Evolutionary conservation across 371 early-diverging fungal genomes (phyloP).

Genomic region (Smittium culicis): DNA sequence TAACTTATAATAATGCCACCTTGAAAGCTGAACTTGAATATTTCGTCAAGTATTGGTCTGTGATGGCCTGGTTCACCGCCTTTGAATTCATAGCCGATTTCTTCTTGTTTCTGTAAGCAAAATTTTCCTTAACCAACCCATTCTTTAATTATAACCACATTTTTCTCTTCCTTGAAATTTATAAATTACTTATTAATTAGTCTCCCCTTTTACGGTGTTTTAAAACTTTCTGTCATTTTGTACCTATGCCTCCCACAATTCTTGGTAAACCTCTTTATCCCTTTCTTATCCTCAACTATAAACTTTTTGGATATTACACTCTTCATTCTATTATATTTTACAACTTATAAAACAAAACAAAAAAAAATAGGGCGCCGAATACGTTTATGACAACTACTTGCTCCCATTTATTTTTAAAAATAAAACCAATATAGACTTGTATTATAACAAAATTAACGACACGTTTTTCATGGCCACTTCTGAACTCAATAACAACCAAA

Average conservation of each 20-base stretch:
- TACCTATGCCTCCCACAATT: neutral
- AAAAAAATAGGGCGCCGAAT: neutral
- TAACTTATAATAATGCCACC: neutral
- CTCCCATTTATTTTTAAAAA: neutral
- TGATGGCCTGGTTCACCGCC: constrained; percentile 12
- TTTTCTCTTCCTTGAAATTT: neutral
- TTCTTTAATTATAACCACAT: too few relatives aligned
- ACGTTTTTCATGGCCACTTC: too few relatives aligned
- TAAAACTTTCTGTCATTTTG: neutral
- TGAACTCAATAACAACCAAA: too few relatives aligned
- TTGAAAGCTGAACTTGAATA: neutral
- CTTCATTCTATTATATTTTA: too few relatives aligned
- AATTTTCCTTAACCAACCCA: neutral
- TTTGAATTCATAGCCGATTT: constrained; percentile 11
- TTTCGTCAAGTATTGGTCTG: constrained; percentile 10
- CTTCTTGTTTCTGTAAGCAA: constrained; percentile 8
- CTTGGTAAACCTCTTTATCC: neutral
- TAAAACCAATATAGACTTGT: neutral
- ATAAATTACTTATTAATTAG: neutral
- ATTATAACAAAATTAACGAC: neutral
- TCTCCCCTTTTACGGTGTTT: neutral
- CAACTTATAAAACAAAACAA: too few relatives aligned
- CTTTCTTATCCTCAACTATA: too few relatives aligned
- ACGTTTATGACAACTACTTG: neutral
- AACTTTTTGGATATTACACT: too few relatives aligned